Evolutionary conservation across 2,329 filamentous ascomycete species (phyloP), one percentile per base, ranked within the genome.

Genomic region (Venturia effusa): DNA sequence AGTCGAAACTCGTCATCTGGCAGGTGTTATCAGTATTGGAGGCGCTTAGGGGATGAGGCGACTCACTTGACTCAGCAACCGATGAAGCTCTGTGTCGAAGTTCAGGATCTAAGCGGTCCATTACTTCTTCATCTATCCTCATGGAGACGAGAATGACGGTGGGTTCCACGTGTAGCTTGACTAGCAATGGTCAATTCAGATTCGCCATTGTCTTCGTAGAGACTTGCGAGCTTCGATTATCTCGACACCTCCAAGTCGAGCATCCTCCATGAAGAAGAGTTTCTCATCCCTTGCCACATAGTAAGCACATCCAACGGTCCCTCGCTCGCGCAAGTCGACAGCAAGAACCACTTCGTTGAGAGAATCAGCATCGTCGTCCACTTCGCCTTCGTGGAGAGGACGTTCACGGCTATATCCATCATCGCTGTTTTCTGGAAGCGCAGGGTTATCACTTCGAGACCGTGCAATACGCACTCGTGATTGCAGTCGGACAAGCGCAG

Each of bases 241-340:
- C 41, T 90, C 86, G n/a, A 84, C 72, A n/a, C 84, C 86, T 4
- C 86, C 88, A 68, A 85, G 79, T 19, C 83, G 80, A 11, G 90
- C 81, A 68, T 97, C 92, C 71, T 93, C 86, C 71, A 95, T 86
- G 54, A 96, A 80, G 65, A 84, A 88, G 3, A 97, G 74, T 41
- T 81, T 84, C 69, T 89, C 86, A 45, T 91, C 84, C 32, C 81
- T 77, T 6, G 87, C 85, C 59, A 87, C 79, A 71, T 93, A 96
- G 71, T 93, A 96, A 57, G 90, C 88, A 73, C 92, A 97, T 0
- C 93, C 93, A 22, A 96, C 80, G 0, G 82, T 86, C 0, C 83
- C 85, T 37, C 84, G 82, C n/a, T 86, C 82, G 66, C 82, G 85
- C 72, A 93, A 80, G 65, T 95, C 86, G 30, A 96, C 78, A 0